Base-by-base conservation (phyloP, 2,329 filamentous ascomycete species). In the Colletotrichum scovillei region DNA sequence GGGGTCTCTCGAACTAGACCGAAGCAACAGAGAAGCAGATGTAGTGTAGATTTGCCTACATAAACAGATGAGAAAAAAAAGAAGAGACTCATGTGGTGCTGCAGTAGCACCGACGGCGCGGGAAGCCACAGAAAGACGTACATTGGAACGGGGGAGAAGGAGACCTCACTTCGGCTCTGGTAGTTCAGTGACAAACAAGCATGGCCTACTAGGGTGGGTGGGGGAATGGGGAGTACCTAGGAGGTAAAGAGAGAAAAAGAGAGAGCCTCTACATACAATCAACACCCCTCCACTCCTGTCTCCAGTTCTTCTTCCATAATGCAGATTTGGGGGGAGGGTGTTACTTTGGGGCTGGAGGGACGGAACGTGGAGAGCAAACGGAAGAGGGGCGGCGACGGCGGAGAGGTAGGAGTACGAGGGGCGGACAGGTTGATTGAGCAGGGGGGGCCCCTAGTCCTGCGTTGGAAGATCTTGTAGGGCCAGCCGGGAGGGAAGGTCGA, bases 281-380 rank as follows among this genome's bases (percentile, higher is more conserved):
- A 42, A 42, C 14, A 16, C 38, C 38, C 38, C 38, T 42, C 14
- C 14, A 42, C 38, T 42, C 26, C 11, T 22, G 4, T 24, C 28
- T 55, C 62, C 28, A 24, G 14, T n/a, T 19, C 9, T 12, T 30
- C 49, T n/a, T 55, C 24, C 56, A 30, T 28, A n/a, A 28, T 38
- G 62, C 32, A 55, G 46, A 55, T 38, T 63, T 3, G 30, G 32
- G n/a, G 42, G 26, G 26, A 26, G 42, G 38, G 59, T 8, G 30
- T 3, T 8, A 42, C 4, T 42, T n/a, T 14, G 38, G 35, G 42
- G 24, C 6, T 24, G 26, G 22, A 16, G 46, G 12, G 46, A 24
- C 19, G 49, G 53, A n/a, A 64, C 62, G 26, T 19, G 52, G 30
- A 64, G 49, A 55, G 30, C 62, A 64, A 64, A 64, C 62, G 46